Percentiles rank a stretch among this genome's conserved stretches.
phyloP scores from a whole-genome alignment of 257 asterid genomes.

The Primulina eburnea region DNA sequence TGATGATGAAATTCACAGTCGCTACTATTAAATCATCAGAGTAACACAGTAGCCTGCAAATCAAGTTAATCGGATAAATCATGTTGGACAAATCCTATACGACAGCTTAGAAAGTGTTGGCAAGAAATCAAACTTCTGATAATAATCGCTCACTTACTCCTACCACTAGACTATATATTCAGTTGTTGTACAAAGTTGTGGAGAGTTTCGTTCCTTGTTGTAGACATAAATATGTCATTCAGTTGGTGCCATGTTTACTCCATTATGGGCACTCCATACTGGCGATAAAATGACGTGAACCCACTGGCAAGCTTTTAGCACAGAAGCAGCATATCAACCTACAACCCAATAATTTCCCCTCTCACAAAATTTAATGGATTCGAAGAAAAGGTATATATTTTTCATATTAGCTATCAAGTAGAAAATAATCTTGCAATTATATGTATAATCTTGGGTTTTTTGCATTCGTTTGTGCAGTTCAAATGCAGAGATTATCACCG shows the following conservation, averaged over 20 bases:
- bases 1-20: too few species aligned
- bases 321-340: neutral
- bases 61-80: too few species aligned
- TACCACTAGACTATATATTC: too few species aligned
- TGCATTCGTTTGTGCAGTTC: conserved; percentile 36
- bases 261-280: neutral
- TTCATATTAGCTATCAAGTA: neutral
- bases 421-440: conserved; percentile 15
- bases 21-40: too few species aligned
- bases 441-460: neutral
- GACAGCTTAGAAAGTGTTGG: too few species aligned
- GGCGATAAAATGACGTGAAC: neutral
- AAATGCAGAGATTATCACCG: conserved; percentile 40
- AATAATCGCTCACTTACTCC: too few species aligned
- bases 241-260: neutral
- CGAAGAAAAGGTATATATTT: conserved; percentile 5
- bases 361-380: neutral
- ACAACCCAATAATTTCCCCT: neutral
- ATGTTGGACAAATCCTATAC: too few species aligned
- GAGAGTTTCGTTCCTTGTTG: too few species aligned
- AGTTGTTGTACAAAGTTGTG: too few species aligned
- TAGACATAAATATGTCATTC: neutral
- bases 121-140: too few species aligned
- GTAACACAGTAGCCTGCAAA: too few species aligned
- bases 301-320: neutral